Evolutionary conservation across 306 rosid genomes (phyloP), one percentile per base, ranked within the genome.

Genomic region (Neltuma alba): DNA sequence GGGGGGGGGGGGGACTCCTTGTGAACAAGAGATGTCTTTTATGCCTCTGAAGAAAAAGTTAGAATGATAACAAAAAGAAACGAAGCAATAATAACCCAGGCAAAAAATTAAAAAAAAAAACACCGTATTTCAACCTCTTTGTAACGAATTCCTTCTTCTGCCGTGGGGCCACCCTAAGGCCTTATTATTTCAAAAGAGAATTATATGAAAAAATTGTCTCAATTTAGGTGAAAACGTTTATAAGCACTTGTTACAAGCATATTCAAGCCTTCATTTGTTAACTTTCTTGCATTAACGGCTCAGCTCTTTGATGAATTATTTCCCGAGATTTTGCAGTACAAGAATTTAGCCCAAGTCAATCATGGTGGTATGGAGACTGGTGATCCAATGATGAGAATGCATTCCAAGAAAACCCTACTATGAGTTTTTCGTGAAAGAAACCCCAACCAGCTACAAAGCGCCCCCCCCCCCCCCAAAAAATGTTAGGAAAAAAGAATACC

Each of bases 401-500:
- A n/a, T 20, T 47, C 10, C 58, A n/a, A n/a, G 3, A 18, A 8
- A 20, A 50, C 9, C 58, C 27, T 7, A 7, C 9, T 0, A 0
- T 18, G 25, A 50, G 11, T n/a, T 12, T 7, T 50, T 20, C 58
- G 0, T 18, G 6, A 75, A 63, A 52, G 21, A 58, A 77, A 77
- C 21, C 55, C 54, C 55, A 5, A 4, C 55, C 7, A 4, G 2
- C 55, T 4, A 18, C 21, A 16, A n/a, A n/a, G n/a, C n/a, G n/a
- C n/a, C n/a, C n/a, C n/a, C n/a, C n/a, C n/a, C n/a, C n/a, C 9
- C 9, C 27, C 40, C 20, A 7, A 64, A 45, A 74, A 78, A 36
- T 61, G 30, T 74, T 47, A 64, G 5, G 37, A 2, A 7, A 28
- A 72, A 72, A 64, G 34, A 77, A 77, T 47, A 44, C 55, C 11